A percentile compares a stretch with the other conserved stretches of the same genome.
These are phyloP conservation scores for Suaeda aralocaspica DNA, from an alignment of 148 eudicot genomes.

Conservation along the genomic window DNA sequence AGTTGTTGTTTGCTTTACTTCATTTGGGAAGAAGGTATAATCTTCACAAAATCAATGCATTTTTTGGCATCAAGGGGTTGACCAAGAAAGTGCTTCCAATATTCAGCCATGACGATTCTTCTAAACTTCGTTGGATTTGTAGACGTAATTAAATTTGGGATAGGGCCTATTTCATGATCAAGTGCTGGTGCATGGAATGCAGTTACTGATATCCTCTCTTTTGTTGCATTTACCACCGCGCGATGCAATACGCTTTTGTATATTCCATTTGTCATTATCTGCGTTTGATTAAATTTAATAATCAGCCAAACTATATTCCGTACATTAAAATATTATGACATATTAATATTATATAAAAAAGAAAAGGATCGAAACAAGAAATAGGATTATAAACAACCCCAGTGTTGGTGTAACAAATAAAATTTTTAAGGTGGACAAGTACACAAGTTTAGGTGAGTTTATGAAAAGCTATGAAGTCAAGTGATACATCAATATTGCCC, in stretches of 20 bases:
- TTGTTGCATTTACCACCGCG: conserved; percentile 25
- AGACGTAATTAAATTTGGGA: conserved; percentile 12
- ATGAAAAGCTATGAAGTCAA: conserved; percentile 16
- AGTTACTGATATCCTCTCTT: conserved; percentile 37
- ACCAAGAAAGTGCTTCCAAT: conserved; percentile 5
- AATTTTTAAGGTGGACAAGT: too few relatives aligned
- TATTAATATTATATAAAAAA: too few relatives aligned
- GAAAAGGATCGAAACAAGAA: too few relatives aligned
- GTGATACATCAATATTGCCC: neutral
- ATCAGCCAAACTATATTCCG: too few relatives aligned
- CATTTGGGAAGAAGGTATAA: too few relatives aligned
- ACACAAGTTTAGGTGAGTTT: too few relatives aligned
- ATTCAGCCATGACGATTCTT: conserved; percentile 17
- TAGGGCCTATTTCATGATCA: conserved; percentile 24
- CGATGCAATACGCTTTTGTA: conserved; percentile 32
- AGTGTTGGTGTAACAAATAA: too few relatives aligned
- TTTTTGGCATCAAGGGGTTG: conserved; percentile 28
- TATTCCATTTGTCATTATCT: conserved; percentile 33
- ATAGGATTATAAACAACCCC: too few relatives aligned
- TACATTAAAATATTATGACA: too few relatives aligned
- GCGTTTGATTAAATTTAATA: neutral
- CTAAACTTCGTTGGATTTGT: conserved; percentile 17
- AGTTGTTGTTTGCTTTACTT: too few relatives aligned
- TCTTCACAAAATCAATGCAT: conserved; percentile 29
- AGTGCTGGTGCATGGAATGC: conserved; percentile 20